These are phyloP conservation scores for Erysimum pusillum DNA, from an alignment of 441 rosid species.

Conservation along the genomic window DNA sequence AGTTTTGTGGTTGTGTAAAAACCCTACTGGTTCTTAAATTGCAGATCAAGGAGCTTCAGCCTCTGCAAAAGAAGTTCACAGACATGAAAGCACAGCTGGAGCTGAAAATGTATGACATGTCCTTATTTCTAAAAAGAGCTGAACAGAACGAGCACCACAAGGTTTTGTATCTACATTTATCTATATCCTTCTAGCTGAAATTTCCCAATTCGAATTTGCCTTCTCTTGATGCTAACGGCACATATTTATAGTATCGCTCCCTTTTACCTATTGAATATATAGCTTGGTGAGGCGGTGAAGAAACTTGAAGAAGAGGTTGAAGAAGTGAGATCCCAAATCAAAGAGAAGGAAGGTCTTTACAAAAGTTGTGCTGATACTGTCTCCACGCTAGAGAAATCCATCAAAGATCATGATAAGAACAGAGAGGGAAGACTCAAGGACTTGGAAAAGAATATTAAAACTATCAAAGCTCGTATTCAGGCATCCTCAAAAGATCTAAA, in stretches of 20 bases:
- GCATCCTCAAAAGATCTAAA: slow-evolving; percentile 85
- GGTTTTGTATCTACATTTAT: slow-evolving; percentile 52
- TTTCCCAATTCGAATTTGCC: slow-evolving; percentile 25
- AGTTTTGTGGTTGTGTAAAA: slow-evolving; percentile 8
- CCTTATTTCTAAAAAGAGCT: slow-evolving; percentile 85
- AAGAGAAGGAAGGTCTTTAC: slow-evolving; percentile 72
- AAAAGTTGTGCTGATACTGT: slow-evolving; percentile 63
- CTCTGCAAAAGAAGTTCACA: slow-evolving; percentile 72
- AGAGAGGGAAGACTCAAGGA: slow-evolving; percentile 84
- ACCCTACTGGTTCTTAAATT: slow-evolving; percentile 39
- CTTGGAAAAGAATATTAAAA: slow-evolving; percentile 78
- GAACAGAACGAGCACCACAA: slow-evolving; percentile 98
- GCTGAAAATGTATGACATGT: slow-evolving; percentile 85
- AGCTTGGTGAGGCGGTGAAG: slow-evolving; percentile 90
- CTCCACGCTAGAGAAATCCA: slow-evolving; percentile 76
- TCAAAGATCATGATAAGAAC: slow-evolving; percentile 83
- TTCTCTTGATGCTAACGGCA: slow-evolving; percentile 17
- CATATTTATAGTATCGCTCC: slow-evolving; percentile 7
- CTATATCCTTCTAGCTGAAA: slow-evolving; percentile 31
- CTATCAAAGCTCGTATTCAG: slow-evolving; percentile 79
- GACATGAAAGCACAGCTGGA: slow-evolving; percentile 87
- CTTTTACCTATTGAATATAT: slow-evolving; percentile 25
- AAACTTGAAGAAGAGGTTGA: slow-evolving; percentile 83
- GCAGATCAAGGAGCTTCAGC: slow-evolving; percentile 83
- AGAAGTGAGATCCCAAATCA: slow-evolving; percentile 69